A percentile compares a stretch with the other conserved stretches of the same genome.
phyloP scores from a whole-genome alignment of 768 basidiomycete species.

The Dacryopinax spathularia region DNA sequence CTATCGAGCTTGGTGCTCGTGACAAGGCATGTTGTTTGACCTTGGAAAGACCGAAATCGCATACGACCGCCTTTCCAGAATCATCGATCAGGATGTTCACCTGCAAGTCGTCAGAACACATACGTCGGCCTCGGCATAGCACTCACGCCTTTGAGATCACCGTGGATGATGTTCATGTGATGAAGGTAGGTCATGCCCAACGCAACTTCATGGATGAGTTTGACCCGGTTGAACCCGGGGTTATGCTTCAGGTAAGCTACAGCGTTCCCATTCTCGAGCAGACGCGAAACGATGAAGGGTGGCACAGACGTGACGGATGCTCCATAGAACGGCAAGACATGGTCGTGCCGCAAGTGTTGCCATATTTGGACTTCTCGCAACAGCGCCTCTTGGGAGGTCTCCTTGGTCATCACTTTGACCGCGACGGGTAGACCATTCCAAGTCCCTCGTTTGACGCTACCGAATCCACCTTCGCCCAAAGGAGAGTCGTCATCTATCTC shows the following conservation, averaged over 20 bases:
- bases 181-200: not conserved
- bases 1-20: not conserved
- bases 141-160: slow-evolving; percentile 1
- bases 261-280: not conserved
- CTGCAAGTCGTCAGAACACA: not conserved
- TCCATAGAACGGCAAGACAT: not conserved
- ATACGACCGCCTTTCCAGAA: not conserved
- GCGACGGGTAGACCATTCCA: not conserved
- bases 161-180: slow-evolving; percentile 2
- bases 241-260: not conserved
- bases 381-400: not conserved
- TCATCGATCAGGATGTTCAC: not conserved
- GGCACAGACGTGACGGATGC: not conserved
- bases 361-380: not conserved
- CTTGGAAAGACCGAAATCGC: not conserved
- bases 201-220: not conserved
- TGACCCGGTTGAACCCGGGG: not conserved
- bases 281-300: not conserved
- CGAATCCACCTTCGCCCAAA: not conserved
- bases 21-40: not conserved
- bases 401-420: not conserved
- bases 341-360: not conserved
- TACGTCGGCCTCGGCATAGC: too few species aligned
- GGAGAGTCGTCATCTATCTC: not conserved
- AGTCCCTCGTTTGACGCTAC: not conserved